phyloP scores from a whole-genome alignment of 228 moss, liverwort and hornwort genomes.

The Sphagnum magellanicum region DNA sequence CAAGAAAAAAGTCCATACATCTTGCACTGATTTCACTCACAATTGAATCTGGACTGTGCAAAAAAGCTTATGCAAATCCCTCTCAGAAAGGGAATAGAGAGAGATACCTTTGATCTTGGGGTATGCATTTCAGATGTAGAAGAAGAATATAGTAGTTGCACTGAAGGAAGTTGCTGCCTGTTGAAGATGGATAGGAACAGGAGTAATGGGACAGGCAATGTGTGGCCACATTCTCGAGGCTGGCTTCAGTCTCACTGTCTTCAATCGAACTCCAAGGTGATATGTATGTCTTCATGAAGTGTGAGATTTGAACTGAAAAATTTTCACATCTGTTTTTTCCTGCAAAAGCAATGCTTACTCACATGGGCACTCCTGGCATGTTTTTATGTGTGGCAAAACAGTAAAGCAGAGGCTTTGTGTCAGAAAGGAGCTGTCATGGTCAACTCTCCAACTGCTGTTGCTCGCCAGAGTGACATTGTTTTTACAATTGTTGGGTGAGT shows the following conservation, averaged over 20 bases:
- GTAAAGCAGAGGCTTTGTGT: slow-evolving; percentile 71
- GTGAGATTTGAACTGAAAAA: background rate
- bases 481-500: slow-evolving; percentile 88
- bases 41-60: too few species aligned
- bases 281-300: background rate
- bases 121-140: too few species aligned
- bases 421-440: slow-evolving; percentile 68
- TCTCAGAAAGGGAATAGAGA: too few species aligned
- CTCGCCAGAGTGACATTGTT: slow-evolving; percentile 78
- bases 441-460: slow-evolving; percentile 66
- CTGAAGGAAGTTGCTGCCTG: too few species aligned
- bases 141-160: too few species aligned
- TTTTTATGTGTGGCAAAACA: slow-evolving; percentile 20
- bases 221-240: slow-evolving; percentile 87
- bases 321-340: background rate
- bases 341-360: background rate
- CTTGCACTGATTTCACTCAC: too few species aligned
- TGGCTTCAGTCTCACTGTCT: slow-evolving; percentile 77
- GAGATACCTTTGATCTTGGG: too few species aligned
- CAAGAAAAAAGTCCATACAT: too few species aligned
- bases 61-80: too few species aligned
- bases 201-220: slow-evolving; percentile 98
- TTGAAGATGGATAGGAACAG: slow-evolving; percentile 87
- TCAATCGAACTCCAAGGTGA: slow-evolving; percentile 82
- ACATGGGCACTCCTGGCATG: background rate